A percentile compares a stretch with the other conserved stretches of the same genome.
These are phyloP conservation scores for Vitis riparia DNA, from an alignment of 164 flowering plant genomes.

Conservation along the genomic window DNA sequence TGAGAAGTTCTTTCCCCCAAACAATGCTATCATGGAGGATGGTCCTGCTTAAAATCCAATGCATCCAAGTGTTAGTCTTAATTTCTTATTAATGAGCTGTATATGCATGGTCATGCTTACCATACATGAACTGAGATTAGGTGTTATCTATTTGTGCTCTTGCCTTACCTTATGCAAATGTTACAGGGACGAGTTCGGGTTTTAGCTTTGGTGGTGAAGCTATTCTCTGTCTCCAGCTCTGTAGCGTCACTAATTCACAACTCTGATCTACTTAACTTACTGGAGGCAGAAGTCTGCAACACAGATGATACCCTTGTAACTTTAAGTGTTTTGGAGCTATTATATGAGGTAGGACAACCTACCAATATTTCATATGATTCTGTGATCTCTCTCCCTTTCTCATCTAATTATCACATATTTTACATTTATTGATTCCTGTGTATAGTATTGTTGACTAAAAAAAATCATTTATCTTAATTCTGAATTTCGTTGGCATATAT, in stretches of 20 bases:
- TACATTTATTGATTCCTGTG: neutral
- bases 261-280: slow-evolving; percentile 56
- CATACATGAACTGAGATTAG: neutral
- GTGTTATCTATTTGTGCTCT: neutral
- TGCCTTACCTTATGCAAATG: neutral
- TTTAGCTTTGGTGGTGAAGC: slow-evolving; percentile 78
- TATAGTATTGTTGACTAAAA: neutral
- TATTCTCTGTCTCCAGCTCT: slow-evolving; percentile 70
- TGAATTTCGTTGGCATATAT: neutral
- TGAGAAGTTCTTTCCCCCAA: no score
- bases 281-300: slow-evolving; percentile 69
- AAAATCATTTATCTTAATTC: neutral
- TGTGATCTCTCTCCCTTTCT: neutral
- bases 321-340: slow-evolving; percentile 73
- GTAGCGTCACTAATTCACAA: slow-evolving; percentile 63
- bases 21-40: no score
- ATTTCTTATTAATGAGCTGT: neutral
- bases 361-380: neutral
- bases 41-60: no score
- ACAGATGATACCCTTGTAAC: slow-evolving; percentile 63
- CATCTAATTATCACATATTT: neutral
- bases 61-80: neutral
- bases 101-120: neutral
- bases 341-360: slow-evolving; percentile 68
- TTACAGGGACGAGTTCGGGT: slow-evolving; percentile 84